These are phyloP conservation scores for Cyamopsis tetragonoloba DNA, from an alignment of 306 rosid genomes.

Conservation along the genomic window DNA sequence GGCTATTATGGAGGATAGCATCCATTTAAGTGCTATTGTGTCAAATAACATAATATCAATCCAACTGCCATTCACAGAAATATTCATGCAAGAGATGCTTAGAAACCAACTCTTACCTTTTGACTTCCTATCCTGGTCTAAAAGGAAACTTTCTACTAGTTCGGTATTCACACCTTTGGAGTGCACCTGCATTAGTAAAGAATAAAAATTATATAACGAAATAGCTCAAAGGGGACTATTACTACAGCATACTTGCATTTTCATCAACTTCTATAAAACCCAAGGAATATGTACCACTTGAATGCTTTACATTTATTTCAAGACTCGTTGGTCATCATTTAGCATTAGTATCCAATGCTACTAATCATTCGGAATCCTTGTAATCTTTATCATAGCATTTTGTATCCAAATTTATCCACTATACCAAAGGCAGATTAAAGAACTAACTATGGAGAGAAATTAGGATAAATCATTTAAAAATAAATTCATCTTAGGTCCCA, in stretches of 20 bases:
- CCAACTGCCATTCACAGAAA: background rate
- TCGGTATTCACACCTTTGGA: conserved; percentile 68
- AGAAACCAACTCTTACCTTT: conserved; percentile 41
- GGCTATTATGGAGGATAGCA: too few species aligned
- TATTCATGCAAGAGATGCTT: background rate
- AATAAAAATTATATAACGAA: background rate
- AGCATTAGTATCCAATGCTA: background rate
- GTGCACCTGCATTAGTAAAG: conserved; percentile 59
- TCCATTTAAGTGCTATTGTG: too few species aligned
- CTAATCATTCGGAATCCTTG: background rate
- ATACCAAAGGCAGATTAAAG: too few species aligned
- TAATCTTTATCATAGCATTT: background rate
- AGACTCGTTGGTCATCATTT: background rate
- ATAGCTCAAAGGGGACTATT: background rate
- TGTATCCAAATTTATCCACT: background rate
- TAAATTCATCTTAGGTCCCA: too few species aligned
- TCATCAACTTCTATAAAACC: background rate
- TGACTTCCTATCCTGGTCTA: conserved; percentile 61
- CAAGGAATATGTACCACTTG: background rate
- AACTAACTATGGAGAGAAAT: too few species aligned
- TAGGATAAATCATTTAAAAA: too few species aligned
- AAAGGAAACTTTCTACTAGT: conserved; percentile 62
- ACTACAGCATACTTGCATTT: background rate
- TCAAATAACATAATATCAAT: too few species aligned
- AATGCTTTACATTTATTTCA: background rate